A percentile compares a stretch with the other conserved stretches of the same genome.
Evolutionary conservation across 306 rosid genomes (phyloP).

Genomic region (Dalbergia oliveri): DNA sequence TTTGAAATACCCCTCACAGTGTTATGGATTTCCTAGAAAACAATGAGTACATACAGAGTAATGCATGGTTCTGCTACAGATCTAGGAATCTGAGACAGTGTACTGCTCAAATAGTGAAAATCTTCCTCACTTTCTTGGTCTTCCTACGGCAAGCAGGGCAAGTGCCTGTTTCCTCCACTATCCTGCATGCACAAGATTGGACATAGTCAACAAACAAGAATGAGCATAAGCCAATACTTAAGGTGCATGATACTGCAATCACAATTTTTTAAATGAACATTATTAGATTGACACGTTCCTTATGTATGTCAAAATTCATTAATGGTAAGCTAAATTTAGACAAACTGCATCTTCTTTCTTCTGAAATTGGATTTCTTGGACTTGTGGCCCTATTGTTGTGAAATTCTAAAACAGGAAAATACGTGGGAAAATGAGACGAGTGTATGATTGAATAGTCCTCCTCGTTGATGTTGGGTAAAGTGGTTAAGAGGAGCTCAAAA

Average conservation of each 20-base stretch:
- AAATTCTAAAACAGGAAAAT: background rate
- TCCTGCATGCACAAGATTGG: slow-evolving; percentile 58
- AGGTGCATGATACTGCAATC: background rate
- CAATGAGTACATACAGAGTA: slow-evolving; percentile 26
- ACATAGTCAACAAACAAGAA: slow-evolving; percentile 5
- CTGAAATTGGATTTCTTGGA: background rate
- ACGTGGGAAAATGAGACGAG: background rate
- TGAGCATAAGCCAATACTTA: slow-evolving; percentile 2
- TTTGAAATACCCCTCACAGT: slow-evolving; percentile 13
- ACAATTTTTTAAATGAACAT: background rate
- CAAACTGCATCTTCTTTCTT: background rate
- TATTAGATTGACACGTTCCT: background rate
- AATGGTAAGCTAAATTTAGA: no score
- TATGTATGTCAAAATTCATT: slow-evolving; percentile 10
- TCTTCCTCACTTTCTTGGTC: slow-evolving; percentile 84
- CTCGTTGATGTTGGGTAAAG: no score
- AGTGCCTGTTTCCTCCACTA: slow-evolving; percentile 72
- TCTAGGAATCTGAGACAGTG: background rate
- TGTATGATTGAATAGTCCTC: background rate
- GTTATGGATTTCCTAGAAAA: slow-evolving; percentile 45
- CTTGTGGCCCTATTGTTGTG: slow-evolving; percentile 8
- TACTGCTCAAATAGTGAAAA: slow-evolving; percentile 65
- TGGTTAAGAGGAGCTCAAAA: no score
- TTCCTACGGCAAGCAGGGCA: slow-evolving; percentile 82
- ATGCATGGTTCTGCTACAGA: slow-evolving; percentile 13